A percentile compares a stretch with the other conserved stretches of the same genome.
These are phyloP conservation scores for Neurospora sp. DNA, from an alignment of 495 filamentous ascomycete genomes.

Conservation along the genomic window DNA sequence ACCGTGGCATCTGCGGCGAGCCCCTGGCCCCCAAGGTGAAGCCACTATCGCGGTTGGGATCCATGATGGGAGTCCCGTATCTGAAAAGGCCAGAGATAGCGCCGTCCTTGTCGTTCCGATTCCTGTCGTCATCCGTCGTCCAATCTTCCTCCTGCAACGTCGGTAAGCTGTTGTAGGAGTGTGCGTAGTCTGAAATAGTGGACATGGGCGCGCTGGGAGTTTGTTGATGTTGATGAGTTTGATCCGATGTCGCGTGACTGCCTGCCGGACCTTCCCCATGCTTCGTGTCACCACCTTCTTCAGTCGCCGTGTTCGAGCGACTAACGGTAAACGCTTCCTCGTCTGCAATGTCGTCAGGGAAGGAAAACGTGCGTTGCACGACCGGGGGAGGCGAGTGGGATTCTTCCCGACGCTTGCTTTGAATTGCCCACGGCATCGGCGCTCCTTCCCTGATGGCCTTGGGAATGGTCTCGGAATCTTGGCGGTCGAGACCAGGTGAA, in stretches of 20 bases:
- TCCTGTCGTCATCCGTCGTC: constrained; percentile 24
- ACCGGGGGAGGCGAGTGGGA: constrained; percentile 17
- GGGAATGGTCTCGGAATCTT: constrained; percentile 28
- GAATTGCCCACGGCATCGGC: background rate
- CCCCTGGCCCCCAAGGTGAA: constrained; percentile 20
- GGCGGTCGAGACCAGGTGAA: constrained; percentile 13
- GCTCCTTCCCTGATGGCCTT: constrained; percentile 13
- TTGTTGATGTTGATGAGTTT: background rate
- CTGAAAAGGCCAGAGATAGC: background rate
- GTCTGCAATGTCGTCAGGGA: constrained; percentile 28
- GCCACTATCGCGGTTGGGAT: constrained; percentile 40
- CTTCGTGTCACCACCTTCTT: background rate
- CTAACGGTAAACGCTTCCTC: constrained; percentile 23
- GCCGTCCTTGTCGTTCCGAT: background rate
- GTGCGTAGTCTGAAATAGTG: constrained; percentile 24
- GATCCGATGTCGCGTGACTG: background rate
- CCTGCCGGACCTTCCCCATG: background rate
- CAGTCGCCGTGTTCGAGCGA: constrained; percentile 3
- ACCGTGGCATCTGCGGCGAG: constrained; percentile 30
- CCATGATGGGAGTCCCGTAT: constrained; percentile 2
- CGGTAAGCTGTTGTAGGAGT: constrained; percentile 29
- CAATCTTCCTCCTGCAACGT: constrained; percentile 33
- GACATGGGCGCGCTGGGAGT: constrained; percentile 16
- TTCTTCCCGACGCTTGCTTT: constrained; percentile 8
- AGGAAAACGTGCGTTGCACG: constrained; percentile 19